Conservation (phyloP, 768 basidiomycete genomes). For the Mycena indigotica region DNA sequence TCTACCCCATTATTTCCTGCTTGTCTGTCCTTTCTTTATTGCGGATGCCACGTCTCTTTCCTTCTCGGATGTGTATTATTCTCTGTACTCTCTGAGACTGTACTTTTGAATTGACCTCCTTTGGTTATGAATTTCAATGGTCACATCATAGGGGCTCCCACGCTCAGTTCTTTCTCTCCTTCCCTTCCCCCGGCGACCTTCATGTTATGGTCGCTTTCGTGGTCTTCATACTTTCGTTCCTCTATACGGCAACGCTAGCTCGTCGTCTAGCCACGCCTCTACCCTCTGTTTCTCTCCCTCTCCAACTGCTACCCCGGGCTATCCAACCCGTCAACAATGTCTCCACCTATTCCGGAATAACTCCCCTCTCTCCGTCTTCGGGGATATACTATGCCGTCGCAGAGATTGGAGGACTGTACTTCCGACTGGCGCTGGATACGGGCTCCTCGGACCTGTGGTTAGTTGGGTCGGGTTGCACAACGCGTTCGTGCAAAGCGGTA, state of each 20-base stretch:
- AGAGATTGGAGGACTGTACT: slow-evolving; percentile 55
- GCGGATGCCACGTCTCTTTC: slow-evolving; percentile 14
- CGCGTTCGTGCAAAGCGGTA: slow-evolving; percentile 53
- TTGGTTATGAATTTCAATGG: background rate
- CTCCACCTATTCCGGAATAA: slow-evolving; percentile 37
- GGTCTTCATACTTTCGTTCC: slow-evolving; percentile 23
- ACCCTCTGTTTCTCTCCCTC: slow-evolving; percentile 33
- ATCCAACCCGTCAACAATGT: background rate
- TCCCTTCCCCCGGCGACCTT: background rate
- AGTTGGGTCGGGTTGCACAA: slow-evolving; percentile 61
- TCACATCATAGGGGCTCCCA: background rate
- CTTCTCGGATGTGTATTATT: slow-evolving; percentile 1
- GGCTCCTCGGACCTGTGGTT: slow-evolving; percentile 77
- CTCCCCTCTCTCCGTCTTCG: slow-evolving; percentile 45
- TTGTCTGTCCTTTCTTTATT: slow-evolving; percentile 18
- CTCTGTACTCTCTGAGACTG: slow-evolving; percentile 25
- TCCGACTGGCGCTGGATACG: slow-evolving; percentile 74
- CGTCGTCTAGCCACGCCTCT: slow-evolving; percentile 27
- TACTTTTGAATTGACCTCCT: background rate
- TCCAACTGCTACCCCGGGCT: slow-evolving; percentile 9
- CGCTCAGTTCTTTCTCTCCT: background rate
- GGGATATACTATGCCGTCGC: slow-evolving; percentile 41
- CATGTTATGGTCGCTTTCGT: slow-evolving; percentile 14
- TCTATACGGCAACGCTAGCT: slow-evolving; percentile 19
- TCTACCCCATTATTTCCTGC: slow-evolving; percentile 16